Conservation (phyloP, 148 eudicot genomes). For the Oxyria digyna region DNA sequence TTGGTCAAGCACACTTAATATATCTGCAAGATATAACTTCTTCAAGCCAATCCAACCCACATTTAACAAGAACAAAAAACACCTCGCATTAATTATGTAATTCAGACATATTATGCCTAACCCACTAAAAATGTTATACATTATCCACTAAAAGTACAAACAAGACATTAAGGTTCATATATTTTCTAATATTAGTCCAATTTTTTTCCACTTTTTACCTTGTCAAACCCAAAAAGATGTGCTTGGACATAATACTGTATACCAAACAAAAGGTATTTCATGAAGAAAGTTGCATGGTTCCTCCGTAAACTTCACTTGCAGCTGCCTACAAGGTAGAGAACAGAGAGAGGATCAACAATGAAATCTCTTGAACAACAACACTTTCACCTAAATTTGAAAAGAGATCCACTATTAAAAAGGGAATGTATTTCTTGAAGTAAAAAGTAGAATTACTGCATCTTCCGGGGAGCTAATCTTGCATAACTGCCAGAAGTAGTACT, state of each 20-base stretch:
- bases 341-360: constrained; percentile 1
- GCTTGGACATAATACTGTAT: not conserved
- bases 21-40: too few species aligned
- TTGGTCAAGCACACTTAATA: too few species aligned
- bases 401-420: not conserved
- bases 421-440: not conserved
- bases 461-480: not conserved
- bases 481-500: not conserved
- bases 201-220: too few species aligned
- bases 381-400: not conserved
- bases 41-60: too few species aligned
- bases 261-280: not conserved
- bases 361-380: not conserved
- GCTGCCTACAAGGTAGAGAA: constrained; percentile 28
- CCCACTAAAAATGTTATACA: too few species aligned
- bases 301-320: constrained; percentile 72
- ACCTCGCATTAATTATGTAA: too few species aligned
- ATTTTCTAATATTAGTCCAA: too few species aligned
- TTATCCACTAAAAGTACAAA: too few species aligned
- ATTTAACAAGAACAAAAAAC: too few species aligned
- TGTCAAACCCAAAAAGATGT: not conserved
- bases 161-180: too few species aligned
- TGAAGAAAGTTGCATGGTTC: constrained; percentile 38
- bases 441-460: not conserved
- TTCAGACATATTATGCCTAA: too few species aligned